Base-by-base conservation (phyloP, 768 basidiomycete genomes). In the Serendipita sp. region DNA sequence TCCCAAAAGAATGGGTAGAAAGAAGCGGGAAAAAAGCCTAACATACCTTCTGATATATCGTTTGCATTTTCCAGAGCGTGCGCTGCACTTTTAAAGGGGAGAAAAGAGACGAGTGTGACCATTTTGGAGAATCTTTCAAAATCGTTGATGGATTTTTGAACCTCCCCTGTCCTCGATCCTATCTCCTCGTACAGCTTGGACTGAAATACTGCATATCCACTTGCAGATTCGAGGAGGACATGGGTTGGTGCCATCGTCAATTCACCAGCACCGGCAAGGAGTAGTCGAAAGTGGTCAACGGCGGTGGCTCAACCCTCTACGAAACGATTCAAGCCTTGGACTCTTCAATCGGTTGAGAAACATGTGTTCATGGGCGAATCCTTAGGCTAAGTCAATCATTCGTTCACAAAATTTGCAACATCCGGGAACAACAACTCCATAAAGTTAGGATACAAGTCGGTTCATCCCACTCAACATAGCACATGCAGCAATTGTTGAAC, bases 11-110 rank as follows among this genome's bases (percentile, higher is more conserved):
- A n/a, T n/a, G n/a, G n/a, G n/a, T n/a, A n/a, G n/a, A n/a, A 33
- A 41, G 16, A 24, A n/a, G 20, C 20, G 41, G 61, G 61, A 42
- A 61, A 31, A 64, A 11, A 3, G 42, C 1, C 3, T 9, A 28
- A 75, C 82, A 31, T 65, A 92, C 95, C 92, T 79, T 97, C 94
- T 9, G 94, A 96, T 16, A 98, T 74, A 74, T 97, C 95, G 71
- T 97, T 97, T 60, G 86, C 86, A 68, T 96, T 97, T 76, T 97
- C 92, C 67, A 98, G 77, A 34, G 93, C 93, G 71, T 94, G 85
- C 0, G 90, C 92, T 24, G 93, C 91, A 64, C 78, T 92, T 73
- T 90, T 90, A 79, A 95, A 98, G 0, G 95, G 94, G 20, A 48
- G 45, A 48, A 48, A 48, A 62, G 89, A 92, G 72, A 87, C 72